phyloP scores from a whole-genome alignment of 139 green algal genomes.

The Chlorella sorokiniana region DNA sequence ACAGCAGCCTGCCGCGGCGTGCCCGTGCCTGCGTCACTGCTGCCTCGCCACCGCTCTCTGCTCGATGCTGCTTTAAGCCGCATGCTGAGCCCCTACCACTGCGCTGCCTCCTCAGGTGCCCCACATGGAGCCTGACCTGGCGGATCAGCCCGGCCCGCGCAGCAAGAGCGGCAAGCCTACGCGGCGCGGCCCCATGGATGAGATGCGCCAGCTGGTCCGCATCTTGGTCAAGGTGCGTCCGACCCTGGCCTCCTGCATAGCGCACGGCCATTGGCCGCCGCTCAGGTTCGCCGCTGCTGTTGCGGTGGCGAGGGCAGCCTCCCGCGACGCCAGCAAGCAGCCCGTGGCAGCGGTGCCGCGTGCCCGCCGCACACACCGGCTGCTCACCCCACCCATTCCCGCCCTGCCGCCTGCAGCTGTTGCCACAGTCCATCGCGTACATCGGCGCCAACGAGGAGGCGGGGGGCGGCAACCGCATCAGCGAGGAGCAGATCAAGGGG shows the following conservation, averaged over 20 bases:
- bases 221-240: slow-evolving; percentile 71
- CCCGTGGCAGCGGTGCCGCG: neutral
- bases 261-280: no score
- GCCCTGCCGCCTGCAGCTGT: slow-evolving; percentile 38
- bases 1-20: neutral
- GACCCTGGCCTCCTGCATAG: no score
- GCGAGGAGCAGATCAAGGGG: slow-evolving; percentile 76
- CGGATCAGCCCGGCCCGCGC: slow-evolving; percentile 14
- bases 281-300: no score
- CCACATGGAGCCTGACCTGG: neutral
- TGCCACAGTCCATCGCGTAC: slow-evolving; percentile 63
- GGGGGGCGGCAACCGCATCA: slow-evolving; percentile 80
- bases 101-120: neutral
- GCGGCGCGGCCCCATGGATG: slow-evolving; percentile 85
- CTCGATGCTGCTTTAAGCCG: neutral
- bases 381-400: neutral
- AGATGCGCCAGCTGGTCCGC: slow-evolving; percentile 89
- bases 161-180: slow-evolving; percentile 39
- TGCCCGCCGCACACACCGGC: neutral
- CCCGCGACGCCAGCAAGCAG: neutral
- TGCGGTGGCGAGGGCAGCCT: no score
- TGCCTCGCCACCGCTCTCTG: neutral
- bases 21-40: neutral
- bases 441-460: slow-evolving; percentile 59
- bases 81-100: no score